These are phyloP conservation scores for Ceratocystis cacaofunesta DNA, from an alignment of 2,329 filamentous ascomycete genomes.

Conservation along the genomic window DNA sequence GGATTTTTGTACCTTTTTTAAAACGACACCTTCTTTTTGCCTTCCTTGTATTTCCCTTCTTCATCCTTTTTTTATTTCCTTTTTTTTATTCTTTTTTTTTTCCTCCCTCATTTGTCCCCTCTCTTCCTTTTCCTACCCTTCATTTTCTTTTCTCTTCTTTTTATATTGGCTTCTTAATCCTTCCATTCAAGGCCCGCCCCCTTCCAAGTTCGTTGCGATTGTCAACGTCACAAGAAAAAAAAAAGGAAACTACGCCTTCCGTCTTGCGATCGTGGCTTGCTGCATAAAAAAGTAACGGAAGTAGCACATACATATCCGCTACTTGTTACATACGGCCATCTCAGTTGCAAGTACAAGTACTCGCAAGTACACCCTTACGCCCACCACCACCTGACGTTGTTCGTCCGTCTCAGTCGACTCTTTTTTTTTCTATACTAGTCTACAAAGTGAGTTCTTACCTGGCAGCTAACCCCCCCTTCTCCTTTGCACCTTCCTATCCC, in stretches of 20 bases:
- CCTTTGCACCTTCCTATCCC: conserved; percentile 1
- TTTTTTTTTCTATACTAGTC: not conserved
- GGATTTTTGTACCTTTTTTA: not conserved
- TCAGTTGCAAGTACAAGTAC: not conserved
- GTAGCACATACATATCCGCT: not conserved
- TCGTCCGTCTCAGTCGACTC: not conserved
- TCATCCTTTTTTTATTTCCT: not conserved
- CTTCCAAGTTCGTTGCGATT: not conserved
- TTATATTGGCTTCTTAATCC: not conserved
- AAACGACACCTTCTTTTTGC: not conserved
- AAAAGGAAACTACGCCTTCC: not conserved
- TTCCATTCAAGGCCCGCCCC: not conserved
- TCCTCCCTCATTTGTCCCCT: not conserved
- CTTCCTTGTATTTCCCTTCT: not conserved
- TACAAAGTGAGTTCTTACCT: not conserved
- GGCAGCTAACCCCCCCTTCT: not conserved
- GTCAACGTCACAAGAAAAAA: conserved; percentile 4
- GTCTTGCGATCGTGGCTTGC: not conserved
- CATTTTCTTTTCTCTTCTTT: not conserved
- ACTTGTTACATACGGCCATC: not conserved
- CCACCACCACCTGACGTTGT: not conserved
- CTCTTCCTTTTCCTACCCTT: not conserved
- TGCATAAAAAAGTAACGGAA: not conserved
- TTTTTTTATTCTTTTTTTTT: not conserved
- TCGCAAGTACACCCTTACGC: not conserved